phyloP scores from a whole-genome alignment of 2,329 filamentous ascomycete genomes.

The Trematosphaeria pertusa region DNA sequence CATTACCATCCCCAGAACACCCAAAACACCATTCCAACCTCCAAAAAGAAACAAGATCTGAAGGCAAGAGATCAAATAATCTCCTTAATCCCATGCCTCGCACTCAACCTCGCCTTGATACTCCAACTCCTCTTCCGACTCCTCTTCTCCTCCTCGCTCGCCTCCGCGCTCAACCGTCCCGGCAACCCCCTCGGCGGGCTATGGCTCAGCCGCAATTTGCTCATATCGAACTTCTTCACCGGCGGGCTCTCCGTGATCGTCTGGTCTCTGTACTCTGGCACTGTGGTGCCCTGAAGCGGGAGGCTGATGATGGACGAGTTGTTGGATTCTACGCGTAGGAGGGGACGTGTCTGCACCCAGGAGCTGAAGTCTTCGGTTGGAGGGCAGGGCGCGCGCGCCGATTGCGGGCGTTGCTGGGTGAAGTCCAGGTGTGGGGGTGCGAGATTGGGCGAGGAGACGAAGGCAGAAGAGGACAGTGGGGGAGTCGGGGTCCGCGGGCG shows the following conservation, averaged over 20 bases:
- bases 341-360: conserved; percentile 2
- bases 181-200: conserved; percentile 14
- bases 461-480: neutral
- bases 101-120: conserved; percentile 31
- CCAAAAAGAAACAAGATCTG: neutral
- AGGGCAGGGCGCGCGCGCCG: neutral
- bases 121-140: conserved; percentile 39
- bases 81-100: conserved; percentile 35
- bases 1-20: neutral
- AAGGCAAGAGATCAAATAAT: conserved; percentile 24
- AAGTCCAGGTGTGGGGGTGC: neutral
- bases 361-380: neutral
- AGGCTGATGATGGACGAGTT: conserved; percentile 29
- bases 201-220: conserved; percentile 3
- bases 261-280: conserved; percentile 24
- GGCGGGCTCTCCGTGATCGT: conserved; percentile 14
- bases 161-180: conserved; percentile 13
- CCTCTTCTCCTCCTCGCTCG: conserved; percentile 21
- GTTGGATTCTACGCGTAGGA: conserved; percentile 18
- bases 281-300: conserved; percentile 27
- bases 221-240: conserved; percentile 25
- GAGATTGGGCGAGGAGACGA: conserved; percentile 1
- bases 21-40: neutral
- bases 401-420: neutral
- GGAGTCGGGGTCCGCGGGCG: conserved; percentile 10